These are phyloP conservation scores for Neurospora sp. DNA, from an alignment of 495 filamentous ascomycete species.

Conservation along the genomic window DNA sequence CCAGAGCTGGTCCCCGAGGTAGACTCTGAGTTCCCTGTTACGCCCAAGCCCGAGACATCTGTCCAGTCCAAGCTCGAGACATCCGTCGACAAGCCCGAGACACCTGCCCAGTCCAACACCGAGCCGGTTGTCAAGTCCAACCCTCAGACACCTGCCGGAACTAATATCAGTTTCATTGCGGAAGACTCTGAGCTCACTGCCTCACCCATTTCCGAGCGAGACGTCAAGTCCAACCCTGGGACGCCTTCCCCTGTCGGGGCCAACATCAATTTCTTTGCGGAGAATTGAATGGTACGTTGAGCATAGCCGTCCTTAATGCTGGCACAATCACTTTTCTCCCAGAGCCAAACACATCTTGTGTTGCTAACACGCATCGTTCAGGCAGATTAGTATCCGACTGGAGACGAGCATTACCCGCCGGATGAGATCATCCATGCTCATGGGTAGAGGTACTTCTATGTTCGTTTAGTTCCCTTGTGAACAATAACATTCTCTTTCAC, in stretches of 20 bases:
- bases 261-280: neutral
- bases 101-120: neutral
- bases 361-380: neutral
- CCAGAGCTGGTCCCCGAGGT: neutral
- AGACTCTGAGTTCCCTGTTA: neutral
- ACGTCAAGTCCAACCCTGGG: neutral
- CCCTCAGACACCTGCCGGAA: neutral
- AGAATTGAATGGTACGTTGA: neutral
- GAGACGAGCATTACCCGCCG: neutral
- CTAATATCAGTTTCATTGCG: neutral
- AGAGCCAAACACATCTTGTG: neutral
- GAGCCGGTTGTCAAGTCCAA: neutral
- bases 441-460: too few species aligned
- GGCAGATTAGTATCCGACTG: neutral
- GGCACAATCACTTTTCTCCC: too few species aligned
- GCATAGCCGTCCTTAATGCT: neutral
- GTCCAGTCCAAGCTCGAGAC: too few species aligned
- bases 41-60: neutral
- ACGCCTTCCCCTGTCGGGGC: neutral
- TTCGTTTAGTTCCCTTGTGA: rapidly evolving
- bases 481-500: neutral
- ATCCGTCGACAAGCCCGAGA: neutral
- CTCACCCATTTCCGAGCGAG: neutral
- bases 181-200: neutral
- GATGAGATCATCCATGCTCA: neutral